Evolutionary conservation across 2,329 filamentous ascomycete species (phyloP), one percentile per base, ranked within the genome.

Genomic region (Simplicillium sp.): DNA sequence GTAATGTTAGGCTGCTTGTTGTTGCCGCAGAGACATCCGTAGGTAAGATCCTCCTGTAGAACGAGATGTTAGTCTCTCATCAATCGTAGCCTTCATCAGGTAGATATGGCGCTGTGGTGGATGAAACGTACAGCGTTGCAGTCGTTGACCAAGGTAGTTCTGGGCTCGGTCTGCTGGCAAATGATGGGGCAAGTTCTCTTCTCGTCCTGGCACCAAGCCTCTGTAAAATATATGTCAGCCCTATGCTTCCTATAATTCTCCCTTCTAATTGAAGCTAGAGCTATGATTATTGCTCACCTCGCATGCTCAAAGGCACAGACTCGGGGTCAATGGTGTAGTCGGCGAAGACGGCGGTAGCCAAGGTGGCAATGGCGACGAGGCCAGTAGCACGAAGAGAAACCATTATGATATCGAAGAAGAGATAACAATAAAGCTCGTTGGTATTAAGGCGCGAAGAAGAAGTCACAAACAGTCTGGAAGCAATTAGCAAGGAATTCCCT

Each of bases 21-120:
- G 56, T 83, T 71, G 47, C 71, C 70, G 67, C 85, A 92, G 50
- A 87, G 67, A 60, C 85, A 92, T 47, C 71, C 68, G 63, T 82
- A 90, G n/a, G 65, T 70, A 38, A 90, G 71, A 15, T 68, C 65
- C 39, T 70, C 54, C 76, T 81, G 41, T 17, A 33, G 31, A 13
- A 33, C 7, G 31, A 33, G 15, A 5, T 7, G 12, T n/a, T 33
- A 33, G 12, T 33, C 12, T 13, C 7, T 5, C 12, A 15, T 5
- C 12, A 7, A 33, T 13, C 12, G 7, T 33, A n/a, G 31, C 7
- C 15, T 7, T 11, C 31, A 5, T 7, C 5, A 13, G 31, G 31
- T 7, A 33, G 7, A 33, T 11, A 33, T 7, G 7, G 31, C 7
- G 20, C 20, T 9, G 5, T 25, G 20, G 9, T 25, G 5, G 20